Base-by-base conservation (phyloP, 2,329 filamentous ascomycete genomes). In the Triangularia setosa region DNA sequence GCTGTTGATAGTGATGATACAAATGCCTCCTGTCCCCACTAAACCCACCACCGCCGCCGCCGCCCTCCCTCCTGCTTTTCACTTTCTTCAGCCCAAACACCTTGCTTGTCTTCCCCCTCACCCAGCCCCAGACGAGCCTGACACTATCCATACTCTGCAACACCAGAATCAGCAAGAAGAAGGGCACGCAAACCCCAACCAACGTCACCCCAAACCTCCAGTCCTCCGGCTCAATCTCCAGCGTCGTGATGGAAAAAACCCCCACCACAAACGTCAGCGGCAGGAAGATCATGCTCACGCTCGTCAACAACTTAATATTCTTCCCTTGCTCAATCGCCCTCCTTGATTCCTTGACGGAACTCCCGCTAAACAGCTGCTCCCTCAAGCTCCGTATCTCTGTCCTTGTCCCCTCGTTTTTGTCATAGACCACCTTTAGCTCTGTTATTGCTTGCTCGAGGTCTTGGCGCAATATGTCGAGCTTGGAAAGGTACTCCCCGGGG, bases 241-340 rank as follows among this genome's bases (percentile, higher is more conserved):
- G 79, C 25, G 79, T 75, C 1, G 80, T 82, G 70, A 83, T 83
- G 27, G 84, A 84, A 33, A 40, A n/a, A 72, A 77, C 67, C 61
- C 80, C 79, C 14, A 85, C 87, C 6, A 87, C 84, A 71, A 88
- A 87, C 0, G 84, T 87, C 23, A 87, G 74, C 1, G 85, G 86
- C 21, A 88, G 76, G 71, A 87, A 87, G 67, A 88, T 80, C 71
- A 88, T 83, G 56, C 83, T 85, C 35, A 87, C 84, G 58, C 86
- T 79, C 4, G 86, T 88, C 56, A 88, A 71, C 30, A 83, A 75
- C 67, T 85, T 85, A 69, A 87, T 86, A 70, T 87, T 87, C 66
- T 87, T 81, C 1, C 86, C 85, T 71, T 89, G 86, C 63, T 88
- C 84, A 35, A 89, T 86, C 16, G 83, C 85, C 68, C 86, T 82